These are phyloP conservation scores for Solanum dulcamara DNA, from an alignment of 257 asterid genomes.

Conservation along the genomic window DNA sequence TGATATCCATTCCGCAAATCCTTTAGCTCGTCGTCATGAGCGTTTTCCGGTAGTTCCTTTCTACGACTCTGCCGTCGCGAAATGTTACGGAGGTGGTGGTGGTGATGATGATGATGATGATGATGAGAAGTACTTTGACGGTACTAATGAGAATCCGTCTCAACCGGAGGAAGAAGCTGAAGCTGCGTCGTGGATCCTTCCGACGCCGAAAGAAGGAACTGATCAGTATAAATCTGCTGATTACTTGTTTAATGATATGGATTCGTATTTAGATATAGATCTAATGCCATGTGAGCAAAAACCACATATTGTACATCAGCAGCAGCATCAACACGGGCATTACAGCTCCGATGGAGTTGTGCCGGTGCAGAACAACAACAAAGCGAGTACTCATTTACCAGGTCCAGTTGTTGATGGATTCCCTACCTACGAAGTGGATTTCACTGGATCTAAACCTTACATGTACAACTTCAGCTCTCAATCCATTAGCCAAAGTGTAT, in stretches of 20 bases:
- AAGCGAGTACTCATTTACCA: conserved; percentile 21
- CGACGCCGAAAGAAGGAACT: conserved; percentile 21
- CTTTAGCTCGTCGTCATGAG: conserved; percentile 54
- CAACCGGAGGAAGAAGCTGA: conserved; percentile 16
- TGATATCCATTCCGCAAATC: conserved; percentile 57
- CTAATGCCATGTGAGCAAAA: conserved; percentile 33
- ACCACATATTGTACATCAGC: conserved; percentile 3
- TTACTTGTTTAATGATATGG: conserved; percentile 39
- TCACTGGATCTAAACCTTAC: conserved; percentile 42
- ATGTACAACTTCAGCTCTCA: conserved; percentile 78
- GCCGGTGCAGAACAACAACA: conserved; percentile 47
- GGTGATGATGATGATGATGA: background rate
- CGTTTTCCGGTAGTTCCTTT: conserved; percentile 27
- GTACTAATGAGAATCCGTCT: background rate
- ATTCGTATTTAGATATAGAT: conserved; percentile 59
- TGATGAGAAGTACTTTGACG: background rate
- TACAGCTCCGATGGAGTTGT: conserved; percentile 61
- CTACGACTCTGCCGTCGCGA: background rate
- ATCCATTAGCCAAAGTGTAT: conserved; percentile 73
- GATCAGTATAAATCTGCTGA: conserved; percentile 40
- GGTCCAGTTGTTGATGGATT: conserved; percentile 71
- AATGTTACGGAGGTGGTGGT: background rate
- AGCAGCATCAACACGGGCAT: background rate
- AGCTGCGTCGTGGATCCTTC: conserved; percentile 30
- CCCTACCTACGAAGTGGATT: conserved; percentile 54